These are phyloP conservation scores for Alternaria incomplexa DNA, from an alignment of 2,329 filamentous ascomycete genomes.

Conservation along the genomic window DNA sequence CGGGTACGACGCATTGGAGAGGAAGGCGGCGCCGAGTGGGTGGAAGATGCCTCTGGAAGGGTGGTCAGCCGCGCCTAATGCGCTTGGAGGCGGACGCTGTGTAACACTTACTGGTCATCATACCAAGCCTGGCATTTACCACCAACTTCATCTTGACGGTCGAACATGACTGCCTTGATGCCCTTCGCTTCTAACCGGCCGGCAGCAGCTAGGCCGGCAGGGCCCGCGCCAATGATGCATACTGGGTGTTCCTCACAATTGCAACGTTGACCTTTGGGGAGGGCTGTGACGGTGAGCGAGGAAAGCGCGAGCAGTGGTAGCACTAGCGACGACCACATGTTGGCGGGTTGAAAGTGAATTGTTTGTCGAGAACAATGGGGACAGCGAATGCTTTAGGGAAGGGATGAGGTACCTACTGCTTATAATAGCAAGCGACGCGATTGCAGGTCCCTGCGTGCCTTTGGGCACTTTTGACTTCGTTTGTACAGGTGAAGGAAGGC, in stretches of 20 bases:
- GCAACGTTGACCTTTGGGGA: constrained; percentile 22
- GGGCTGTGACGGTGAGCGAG: constrained; percentile 33
- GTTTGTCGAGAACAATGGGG: not conserved
- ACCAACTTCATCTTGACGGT: constrained; percentile 43
- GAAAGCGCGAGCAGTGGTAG: constrained; percentile 29
- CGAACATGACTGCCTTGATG: constrained; percentile 45
- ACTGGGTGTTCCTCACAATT: constrained; percentile 37
- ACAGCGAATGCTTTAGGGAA: constrained; percentile 11
- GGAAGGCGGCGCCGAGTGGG: constrained; percentile 48
- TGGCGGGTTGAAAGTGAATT: constrained; percentile 15
- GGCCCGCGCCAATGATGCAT: constrained; percentile 48
- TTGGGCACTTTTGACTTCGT: constrained; percentile 8
- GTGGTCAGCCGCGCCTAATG: constrained; percentile 41
- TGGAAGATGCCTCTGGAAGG: constrained; percentile 47
- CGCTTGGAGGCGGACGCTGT: constrained; percentile 22
- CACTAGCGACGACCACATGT: constrained; percentile 32
- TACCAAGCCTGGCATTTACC: constrained; percentile 49
- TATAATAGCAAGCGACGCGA: constrained; percentile 27
- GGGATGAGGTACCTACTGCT: constrained; percentile 30
- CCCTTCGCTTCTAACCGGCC: constrained; percentile 42
- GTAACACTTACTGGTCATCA: constrained; percentile 45
- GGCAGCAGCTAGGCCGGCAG: constrained; percentile 45
- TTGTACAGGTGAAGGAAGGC: not conserved
- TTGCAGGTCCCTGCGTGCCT: constrained; percentile 13
- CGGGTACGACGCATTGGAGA: constrained; percentile 46